Evolutionary conservation across 1,139 yeast genomes (phyloP), one percentile per base, ranked within the genome.

Genomic region (Pneumocystis jirovecii): DNA sequence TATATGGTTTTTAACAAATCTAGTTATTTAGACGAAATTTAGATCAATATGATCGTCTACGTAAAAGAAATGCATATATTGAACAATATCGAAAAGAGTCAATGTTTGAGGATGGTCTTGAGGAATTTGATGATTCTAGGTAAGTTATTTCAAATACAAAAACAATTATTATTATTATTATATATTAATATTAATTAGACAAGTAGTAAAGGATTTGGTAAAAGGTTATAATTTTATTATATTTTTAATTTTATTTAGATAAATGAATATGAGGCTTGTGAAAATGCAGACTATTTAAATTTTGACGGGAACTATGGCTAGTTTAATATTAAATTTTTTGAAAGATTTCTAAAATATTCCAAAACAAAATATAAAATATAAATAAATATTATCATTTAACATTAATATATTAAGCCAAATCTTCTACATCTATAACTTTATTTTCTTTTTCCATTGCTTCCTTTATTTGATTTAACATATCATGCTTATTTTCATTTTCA

Each of bases 11-110:
- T 64, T 19, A 19, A 29, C n/a, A 39, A 8, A 31, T n/a, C 21
- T 21, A 42, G 37, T 79, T 89, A 25, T 81, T 93, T 68, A 80
- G 82, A 60, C 83, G 86, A 69, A 84, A 88, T 0, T 79, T 89
- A 45, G 82, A 80, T 67, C 95, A 91, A 70, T 93, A 85, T 74
- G 96, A 93, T 71, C 81, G 85, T 64, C 80, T 93, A 64, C 89
- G 88, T 70, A 83, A 84, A 66, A 80, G 95, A 67, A 85, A 84
- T 65, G 98, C 98, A 0, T 93, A 91, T 73, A 77, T 93, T 68
- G 93, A 88, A 68, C 87, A 86, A 65, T 93, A 89, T 75, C 79
- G 83, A 40, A 85, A 78, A 71, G 79, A 80, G 69, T 79, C 79
- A 42, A 74, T 82, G 77, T 83, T 84, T 70, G 81, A 81, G 66